Evolutionary conservation across 495 filamentous ascomycete species (phyloP), one percentile per base, ranked within the genome.

Genomic region (Tetracladium marchalianum): DNA sequence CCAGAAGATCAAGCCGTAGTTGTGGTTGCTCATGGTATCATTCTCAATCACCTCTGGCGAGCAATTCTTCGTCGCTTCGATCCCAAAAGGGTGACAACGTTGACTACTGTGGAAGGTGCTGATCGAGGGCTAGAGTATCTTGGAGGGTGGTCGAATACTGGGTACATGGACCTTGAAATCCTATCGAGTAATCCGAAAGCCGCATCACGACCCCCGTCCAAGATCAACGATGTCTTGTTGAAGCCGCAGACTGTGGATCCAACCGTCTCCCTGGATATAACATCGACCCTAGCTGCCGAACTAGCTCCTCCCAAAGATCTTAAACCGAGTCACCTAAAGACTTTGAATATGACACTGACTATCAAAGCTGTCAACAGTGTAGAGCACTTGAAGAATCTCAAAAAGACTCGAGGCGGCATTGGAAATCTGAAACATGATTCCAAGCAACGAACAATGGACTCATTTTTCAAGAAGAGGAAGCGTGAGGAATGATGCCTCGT

Each of bases 1-100:
- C 31, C 56, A 16, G 46, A 51, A 10, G 42, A 43, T 4, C 37
- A 44, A 10, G 49, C 66, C 1, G 60, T 90, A 10, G 81, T 77
- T 16, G 64, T 90, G 18, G 84, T 90, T 12, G 79, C 86, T 11
- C 88, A 95, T 58, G 88, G 88, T 34, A 78, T 90, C 24, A 79
- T 93, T 17, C 73, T 94, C 0, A 75, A 73, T 16, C 65, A 76
- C 16, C 58, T 94, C 0, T 80, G 86, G 73, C 68, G 69, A 43
- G 68, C 72, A 27, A 62, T 93, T 33, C 56, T 87, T 15, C 61
- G 60, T 4, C 67, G 68, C 22, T 74, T 82, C 54, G 60, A 69
- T 11, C 63, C 66, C 15, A 60, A 54, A 34, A 68, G 55, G 11
- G 60, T 65, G 17, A 24, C 67, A 2, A 35, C 55, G 19, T 52